A percentile compares a stretch with the other conserved stretches of the same genome.
Conservation (phyloP, 305 asterid genomes). For the Fraxinus floribunda region DNA sequence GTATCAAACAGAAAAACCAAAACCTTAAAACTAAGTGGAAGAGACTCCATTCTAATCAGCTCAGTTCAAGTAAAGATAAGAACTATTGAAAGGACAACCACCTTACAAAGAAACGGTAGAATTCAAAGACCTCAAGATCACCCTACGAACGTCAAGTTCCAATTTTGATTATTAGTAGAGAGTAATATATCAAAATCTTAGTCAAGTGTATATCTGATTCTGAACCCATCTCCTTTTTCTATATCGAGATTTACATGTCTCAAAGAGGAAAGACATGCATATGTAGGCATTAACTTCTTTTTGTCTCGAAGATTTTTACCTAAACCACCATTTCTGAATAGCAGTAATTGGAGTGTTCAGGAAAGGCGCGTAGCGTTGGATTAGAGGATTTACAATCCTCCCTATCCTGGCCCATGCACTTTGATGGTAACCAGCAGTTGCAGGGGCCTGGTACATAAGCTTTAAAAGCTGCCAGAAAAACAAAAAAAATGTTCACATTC, state of each 20-base stretch:
- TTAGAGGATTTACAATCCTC: constrained; percentile 53
- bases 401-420: constrained; percentile 84
- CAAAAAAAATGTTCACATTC: not conserved
- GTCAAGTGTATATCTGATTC: constrained; percentile 7
- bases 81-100: not conserved
- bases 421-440: constrained; percentile 80
- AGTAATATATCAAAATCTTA: constrained; percentile 15
- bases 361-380: constrained; percentile 73
- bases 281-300: not conserved
- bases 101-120: not conserved
- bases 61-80: constrained; percentile 3
- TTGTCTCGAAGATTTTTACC: constrained; percentile 42
- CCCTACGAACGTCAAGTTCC: not conserved
- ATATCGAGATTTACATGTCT: constrained; percentile 24
- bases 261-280: not conserved
- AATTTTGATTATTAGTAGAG: constrained; percentile 11
- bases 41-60: constrained; percentile 4
- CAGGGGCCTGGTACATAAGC: constrained; percentile 92
- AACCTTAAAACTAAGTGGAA: not conserved
- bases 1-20: not conserved
- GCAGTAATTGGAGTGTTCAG: constrained; percentile 65
- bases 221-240: constrained; percentile 17
- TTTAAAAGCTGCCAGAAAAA: constrained; percentile 60
- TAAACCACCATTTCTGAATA: constrained; percentile 81
- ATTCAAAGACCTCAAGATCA: not conserved